Conservation (phyloP, 495 filamentous ascomycete genomes). For the Tuber magnatum region DNA sequence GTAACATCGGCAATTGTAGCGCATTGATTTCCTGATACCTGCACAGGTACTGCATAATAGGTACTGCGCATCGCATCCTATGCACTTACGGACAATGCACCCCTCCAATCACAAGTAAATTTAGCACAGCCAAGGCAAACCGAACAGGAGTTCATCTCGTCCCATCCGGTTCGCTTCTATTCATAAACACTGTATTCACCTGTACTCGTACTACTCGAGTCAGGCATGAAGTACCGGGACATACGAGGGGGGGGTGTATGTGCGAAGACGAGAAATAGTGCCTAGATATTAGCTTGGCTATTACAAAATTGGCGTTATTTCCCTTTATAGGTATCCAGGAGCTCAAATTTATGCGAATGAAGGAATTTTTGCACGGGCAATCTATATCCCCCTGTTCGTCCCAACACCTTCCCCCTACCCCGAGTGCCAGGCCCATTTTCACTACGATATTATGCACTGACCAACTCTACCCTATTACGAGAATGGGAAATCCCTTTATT, state of each 20-base stretch:
- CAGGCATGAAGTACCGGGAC: too few relatives aligned
- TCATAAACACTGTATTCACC: neutral
- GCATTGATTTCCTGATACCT: neutral
- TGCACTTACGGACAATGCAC: neutral
- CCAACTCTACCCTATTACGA: neutral
- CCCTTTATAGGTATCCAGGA: too few relatives aligned
- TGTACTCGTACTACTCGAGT: too few relatives aligned
- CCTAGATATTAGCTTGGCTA: too few relatives aligned
- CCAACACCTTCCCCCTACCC: too few relatives aligned
- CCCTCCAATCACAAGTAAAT: neutral
- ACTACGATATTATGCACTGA: neutral
- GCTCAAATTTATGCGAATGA: too few relatives aligned
- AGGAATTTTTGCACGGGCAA: too few relatives aligned
- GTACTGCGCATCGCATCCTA: neutral
- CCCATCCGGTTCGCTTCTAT: neutral
- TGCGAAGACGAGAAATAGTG: too few relatives aligned
- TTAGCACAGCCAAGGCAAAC: neutral
- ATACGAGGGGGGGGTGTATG: too few relatives aligned
- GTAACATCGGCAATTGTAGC: neutral
- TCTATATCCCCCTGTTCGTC: too few relatives aligned
- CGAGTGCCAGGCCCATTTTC: too few relatives aligned
- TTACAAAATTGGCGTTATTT: too few relatives aligned
- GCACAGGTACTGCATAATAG: neutral
- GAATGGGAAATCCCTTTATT: neutral
- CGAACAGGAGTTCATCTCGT: neutral